Conservation (phyloP, 805 yeast species). For the Starmerella etchellsii region DNA sequence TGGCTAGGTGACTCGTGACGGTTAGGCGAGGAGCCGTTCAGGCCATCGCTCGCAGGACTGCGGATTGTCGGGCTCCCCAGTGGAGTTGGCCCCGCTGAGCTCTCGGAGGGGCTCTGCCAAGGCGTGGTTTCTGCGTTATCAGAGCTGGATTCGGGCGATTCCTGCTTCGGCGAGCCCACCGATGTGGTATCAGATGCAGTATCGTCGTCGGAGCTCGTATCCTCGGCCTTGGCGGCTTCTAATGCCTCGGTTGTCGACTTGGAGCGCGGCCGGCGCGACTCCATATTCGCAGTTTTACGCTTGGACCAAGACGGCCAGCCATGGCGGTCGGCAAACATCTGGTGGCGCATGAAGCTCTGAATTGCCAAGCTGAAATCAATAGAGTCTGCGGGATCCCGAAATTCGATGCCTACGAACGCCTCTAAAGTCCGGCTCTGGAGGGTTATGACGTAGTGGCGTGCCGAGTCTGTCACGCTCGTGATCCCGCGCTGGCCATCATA, state of each 20-base stretch:
- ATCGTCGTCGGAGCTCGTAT: not conserved
- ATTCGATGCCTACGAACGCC: slow-evolving; percentile 34
- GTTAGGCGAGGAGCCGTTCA: too few relatives aligned
- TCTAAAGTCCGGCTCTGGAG: slow-evolving; percentile 25
- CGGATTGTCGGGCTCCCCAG: too few relatives aligned
- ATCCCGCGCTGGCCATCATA: slow-evolving; percentile 26
- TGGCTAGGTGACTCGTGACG: too few relatives aligned
- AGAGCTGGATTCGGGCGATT: too few relatives aligned
- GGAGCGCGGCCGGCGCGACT: not conserved
- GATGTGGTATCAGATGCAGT: not conserved
- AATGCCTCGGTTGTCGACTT: too few relatives aligned
- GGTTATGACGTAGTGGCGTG: slow-evolving; percentile 29
- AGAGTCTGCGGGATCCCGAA: slow-evolving; percentile 27
- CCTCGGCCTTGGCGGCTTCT: too few relatives aligned
- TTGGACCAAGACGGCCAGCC: slow-evolving; percentile 9
- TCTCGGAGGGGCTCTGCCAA: too few relatives aligned
- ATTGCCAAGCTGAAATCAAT: slow-evolving; percentile 31
- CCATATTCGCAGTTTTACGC: slow-evolving; percentile 4
- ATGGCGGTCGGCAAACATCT: slow-evolving; percentile 12
- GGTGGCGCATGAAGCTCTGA: slow-evolving; percentile 25
- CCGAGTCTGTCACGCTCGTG: slow-evolving; percentile 25
- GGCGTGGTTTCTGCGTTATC: too few relatives aligned
- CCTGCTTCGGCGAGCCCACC: too few relatives aligned
- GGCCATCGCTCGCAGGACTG: too few relatives aligned
- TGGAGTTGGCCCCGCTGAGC: too few relatives aligned